phyloP scores from a whole-genome alignment of 768 basidiomycete genomes.

The Lactifluus volemus region DNA sequence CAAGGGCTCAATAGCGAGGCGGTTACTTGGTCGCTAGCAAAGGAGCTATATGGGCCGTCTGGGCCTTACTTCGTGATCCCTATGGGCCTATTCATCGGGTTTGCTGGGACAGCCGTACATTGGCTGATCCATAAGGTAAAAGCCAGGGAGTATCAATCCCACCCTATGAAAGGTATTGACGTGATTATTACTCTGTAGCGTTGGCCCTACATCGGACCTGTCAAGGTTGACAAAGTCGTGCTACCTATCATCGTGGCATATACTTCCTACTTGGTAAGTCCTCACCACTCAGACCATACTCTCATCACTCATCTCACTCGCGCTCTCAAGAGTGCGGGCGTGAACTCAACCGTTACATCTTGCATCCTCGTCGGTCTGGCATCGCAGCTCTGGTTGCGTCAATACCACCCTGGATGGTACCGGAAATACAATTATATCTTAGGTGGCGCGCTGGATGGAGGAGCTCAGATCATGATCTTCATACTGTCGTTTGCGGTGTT shows the following conservation, averaged over 20 bases:
- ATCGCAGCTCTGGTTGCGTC: slow-evolving; percentile 37
- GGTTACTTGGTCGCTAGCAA: slow-evolving; percentile 57
- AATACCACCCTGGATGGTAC: slow-evolving; percentile 41
- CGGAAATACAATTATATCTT: slow-evolving; percentile 58
- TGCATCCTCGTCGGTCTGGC: slow-evolving; percentile 42
- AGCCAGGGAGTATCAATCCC: neutral
- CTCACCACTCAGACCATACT: neutral
- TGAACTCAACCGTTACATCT: slow-evolving; percentile 43
- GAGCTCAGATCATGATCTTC: slow-evolving; percentile 57
- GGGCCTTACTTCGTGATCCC: slow-evolving; percentile 53
- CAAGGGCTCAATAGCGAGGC: slow-evolving; percentile 50
- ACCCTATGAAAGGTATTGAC: neutral
- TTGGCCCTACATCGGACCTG: slow-evolving; percentile 45
- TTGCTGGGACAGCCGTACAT: slow-evolving; percentile 43
- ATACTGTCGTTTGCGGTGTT: slow-evolving; percentile 57
- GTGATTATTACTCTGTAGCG: slow-evolving; percentile 28
- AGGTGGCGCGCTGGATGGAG: slow-evolving; percentile 58
- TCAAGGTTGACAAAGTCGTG: slow-evolving; percentile 42
- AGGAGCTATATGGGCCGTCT: slow-evolving; percentile 43
- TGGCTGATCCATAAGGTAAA: slow-evolving; percentile 45
- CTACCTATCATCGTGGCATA: slow-evolving; percentile 47
- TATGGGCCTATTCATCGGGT: slow-evolving; percentile 44
- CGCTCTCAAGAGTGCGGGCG: slow-evolving; percentile 33
- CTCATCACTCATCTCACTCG: slow-evolving; percentile 12
- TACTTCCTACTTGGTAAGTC: slow-evolving; percentile 31